Evolutionary conservation across 2,329 filamentous ascomycete species (phyloP).

Genomic region (Cyanodermella asteris): DNA sequence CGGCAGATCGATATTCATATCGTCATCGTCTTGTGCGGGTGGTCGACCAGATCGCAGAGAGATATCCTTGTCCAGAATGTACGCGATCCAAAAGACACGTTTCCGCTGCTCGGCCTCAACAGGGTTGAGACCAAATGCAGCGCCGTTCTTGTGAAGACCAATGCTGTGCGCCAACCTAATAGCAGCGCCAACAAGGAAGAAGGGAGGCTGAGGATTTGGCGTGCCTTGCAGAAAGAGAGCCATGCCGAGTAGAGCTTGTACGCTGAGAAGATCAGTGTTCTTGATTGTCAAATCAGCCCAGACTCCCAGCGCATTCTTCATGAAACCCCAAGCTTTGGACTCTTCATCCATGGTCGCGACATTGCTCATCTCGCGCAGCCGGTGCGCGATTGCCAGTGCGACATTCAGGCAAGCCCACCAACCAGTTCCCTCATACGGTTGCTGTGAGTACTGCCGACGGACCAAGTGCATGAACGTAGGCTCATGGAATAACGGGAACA

Average conservation of each 20-base stretch:
- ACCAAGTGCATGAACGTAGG: constrained; percentile 97
- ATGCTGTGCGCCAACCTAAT: constrained; percentile 85
- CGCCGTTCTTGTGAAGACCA: constrained; percentile 80
- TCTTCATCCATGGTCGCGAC: constrained; percentile 79
- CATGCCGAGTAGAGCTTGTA: constrained; percentile 86
- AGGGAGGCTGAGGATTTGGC: constrained; percentile 85
- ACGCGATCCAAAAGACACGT: constrained; percentile 57
- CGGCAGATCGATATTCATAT: constrained; percentile 91
- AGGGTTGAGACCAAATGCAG: constrained; percentile 78
- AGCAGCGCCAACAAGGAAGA: constrained; percentile 73
- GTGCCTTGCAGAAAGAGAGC: constrained; percentile 78
- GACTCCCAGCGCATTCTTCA: constrained; percentile 92
- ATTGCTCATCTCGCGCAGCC: constrained; percentile 87
- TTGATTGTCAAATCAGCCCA: constrained; percentile 85
- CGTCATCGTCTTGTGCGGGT: constrained; percentile 52
- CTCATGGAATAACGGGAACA: constrained; percentile 93
- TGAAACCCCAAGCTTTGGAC: constrained; percentile 78
- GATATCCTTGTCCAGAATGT: constrained; percentile 52
- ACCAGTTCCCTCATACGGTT: constrained; percentile 84
- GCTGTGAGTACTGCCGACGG: constrained; percentile 74
- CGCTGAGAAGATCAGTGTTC: constrained; percentile 83
- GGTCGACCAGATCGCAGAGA: constrained; percentile 51
- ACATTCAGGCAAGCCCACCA: constrained; percentile 98
- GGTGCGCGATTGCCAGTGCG: constrained; percentile 76
- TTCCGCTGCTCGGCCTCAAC: constrained; percentile 84